phyloP scores from a whole-genome alignment of 225 moss, liverwort and hornwort species.

The Straminergon stramineum region DNA sequence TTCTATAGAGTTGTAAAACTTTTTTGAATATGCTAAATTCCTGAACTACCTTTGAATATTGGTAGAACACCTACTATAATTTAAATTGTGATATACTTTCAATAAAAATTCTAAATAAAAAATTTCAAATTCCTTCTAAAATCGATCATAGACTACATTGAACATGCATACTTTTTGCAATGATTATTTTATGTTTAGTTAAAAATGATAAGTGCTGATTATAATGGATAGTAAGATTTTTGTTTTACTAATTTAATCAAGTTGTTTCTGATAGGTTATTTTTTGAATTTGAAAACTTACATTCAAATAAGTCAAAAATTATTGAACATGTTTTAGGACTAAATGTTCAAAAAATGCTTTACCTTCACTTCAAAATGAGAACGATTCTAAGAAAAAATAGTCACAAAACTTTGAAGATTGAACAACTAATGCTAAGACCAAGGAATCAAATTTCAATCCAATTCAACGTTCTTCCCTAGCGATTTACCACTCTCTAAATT shows the following conservation, averaged over 20 bases:
- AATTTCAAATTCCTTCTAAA: not conserved
- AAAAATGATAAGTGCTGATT: not conserved
- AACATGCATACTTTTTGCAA: not conserved
- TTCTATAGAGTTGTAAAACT: not conserved
- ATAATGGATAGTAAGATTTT: not conserved
- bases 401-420: not conserved
- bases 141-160: not conserved
- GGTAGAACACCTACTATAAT: too few relatives aligned
- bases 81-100: too few relatives aligned
- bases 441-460: not conserved
- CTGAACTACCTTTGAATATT: not conserved
- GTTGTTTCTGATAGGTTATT: not conserved
- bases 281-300: not conserved
- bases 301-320: not conserved
- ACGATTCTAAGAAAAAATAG: not conserved
- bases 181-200: fast-evolving
- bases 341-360: not conserved
- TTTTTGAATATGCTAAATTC: not conserved
- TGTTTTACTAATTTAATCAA: not conserved
- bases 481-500: not conserved
- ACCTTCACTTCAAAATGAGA: not conserved
- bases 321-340: not conserved
- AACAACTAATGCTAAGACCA: not conserved
- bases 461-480: not conserved
- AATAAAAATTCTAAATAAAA: not conserved